A percentile compares a stretch with the other conserved stretches of the same genome.
Conservation (phyloP, 805 yeast species). For the Dipodascus geniculatus region DNA sequence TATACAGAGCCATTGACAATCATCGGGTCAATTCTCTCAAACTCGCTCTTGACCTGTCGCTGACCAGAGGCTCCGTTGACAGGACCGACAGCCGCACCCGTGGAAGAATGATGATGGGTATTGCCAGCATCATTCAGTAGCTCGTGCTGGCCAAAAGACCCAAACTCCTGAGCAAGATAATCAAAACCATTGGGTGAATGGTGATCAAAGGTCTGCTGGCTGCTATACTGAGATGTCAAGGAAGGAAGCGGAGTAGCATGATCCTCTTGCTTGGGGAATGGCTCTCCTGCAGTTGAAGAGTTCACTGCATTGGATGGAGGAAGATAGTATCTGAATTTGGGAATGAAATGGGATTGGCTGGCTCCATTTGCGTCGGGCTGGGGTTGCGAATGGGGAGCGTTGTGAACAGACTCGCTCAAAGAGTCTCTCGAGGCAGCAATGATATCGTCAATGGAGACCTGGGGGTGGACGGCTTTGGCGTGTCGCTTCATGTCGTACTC, state of each 20-base stretch:
- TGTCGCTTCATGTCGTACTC: slow-evolving; percentile 30
- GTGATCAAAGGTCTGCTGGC: background rate
- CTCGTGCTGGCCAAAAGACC: background rate
- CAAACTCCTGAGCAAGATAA: background rate
- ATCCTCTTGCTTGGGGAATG: background rate
- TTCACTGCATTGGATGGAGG: background rate
- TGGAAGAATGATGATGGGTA: slow-evolving; percentile 1
- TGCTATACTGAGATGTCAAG: background rate
- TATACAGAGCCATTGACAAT: slow-evolving; percentile 2
- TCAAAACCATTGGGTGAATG: background rate
- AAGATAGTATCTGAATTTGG: background rate
- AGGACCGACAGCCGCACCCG: background rate
- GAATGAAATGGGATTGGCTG: background rate
- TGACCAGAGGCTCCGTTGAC: background rate
- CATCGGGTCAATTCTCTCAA: slow-evolving; percentile 4
- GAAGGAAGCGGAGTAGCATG: slow-evolving; percentile 1
- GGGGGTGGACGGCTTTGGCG: background rate
- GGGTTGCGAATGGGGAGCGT: background rate
- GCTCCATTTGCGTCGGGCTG: background rate
- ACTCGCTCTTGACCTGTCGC: background rate
- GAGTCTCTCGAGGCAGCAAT: background rate
- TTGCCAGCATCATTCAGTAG: background rate
- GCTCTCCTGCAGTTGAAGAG: background rate
- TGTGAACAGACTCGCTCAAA: background rate
- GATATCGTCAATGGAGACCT: background rate